Percentiles rank a stretch among this genome's conserved stretches.
These are phyloP conservation scores for Obba rivulosa DNA, from an alignment of 768 basidiomycete species.

Conservation along the genomic window DNA sequence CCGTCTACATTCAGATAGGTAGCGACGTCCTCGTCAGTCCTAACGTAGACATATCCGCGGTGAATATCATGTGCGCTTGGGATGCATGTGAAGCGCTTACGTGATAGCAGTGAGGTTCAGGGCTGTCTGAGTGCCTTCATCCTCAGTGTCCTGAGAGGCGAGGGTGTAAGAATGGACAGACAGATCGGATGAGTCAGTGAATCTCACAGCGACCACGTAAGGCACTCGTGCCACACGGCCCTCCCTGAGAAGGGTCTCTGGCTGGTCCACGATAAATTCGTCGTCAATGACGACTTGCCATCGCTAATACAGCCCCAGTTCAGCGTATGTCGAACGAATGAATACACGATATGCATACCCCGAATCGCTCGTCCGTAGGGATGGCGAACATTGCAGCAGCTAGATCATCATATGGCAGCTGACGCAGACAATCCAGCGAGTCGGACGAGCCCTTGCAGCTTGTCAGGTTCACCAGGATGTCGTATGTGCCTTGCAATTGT, in stretches of 20 bases:
- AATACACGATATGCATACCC: no score
- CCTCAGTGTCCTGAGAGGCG: conserved; percentile 1
- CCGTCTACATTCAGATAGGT: not conserved
- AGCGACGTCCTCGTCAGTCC: conserved; percentile 3
- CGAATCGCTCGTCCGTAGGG: no score
- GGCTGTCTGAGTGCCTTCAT: conserved; percentile 4
- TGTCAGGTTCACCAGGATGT: conserved; percentile 5
- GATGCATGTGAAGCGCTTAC: not conserved
- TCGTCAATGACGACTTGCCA: conserved; percentile 2
- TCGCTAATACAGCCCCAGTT: not conserved
- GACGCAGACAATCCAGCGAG: conserved; percentile 16
- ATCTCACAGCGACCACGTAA: no score
- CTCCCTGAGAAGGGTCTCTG: not conserved
- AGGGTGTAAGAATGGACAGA: not conserved
- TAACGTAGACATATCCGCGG: not conserved
- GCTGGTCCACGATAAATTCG: not conserved
- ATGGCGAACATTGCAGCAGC: conserved; percentile 5
- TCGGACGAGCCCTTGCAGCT: conserved; percentile 7
- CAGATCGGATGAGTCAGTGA: no score
- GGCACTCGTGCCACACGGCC: no score
- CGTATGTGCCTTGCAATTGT: conserved; percentile 5
- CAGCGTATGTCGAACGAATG: conserved; percentile 14
- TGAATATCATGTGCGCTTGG: not conserved
- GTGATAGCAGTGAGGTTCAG: not conserved
- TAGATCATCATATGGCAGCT: conserved; percentile 4